Base-by-base conservation (phyloP, 352 stramenopile genomes). In the Globisporangium okanoganense region DNA sequence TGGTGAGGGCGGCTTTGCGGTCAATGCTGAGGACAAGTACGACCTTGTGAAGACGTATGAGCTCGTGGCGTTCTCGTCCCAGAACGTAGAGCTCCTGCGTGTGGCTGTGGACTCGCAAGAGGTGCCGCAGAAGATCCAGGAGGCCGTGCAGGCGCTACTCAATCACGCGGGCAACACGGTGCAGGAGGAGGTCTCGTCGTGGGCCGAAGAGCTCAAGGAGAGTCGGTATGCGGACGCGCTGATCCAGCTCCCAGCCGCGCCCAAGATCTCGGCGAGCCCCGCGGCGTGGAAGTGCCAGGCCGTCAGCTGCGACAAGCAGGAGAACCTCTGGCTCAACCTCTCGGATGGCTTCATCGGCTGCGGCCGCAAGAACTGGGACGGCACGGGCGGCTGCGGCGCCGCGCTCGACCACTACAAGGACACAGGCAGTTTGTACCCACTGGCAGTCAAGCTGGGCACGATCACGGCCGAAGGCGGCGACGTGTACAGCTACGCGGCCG, bases 281-380 rank as follows among this genome's bases (percentile, higher is more conserved):
- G 40, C 74, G 40, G 67, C 69, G 4, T 95, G 87, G 78, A 92
- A 89, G 55, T 97, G 91, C 66, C 76, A 90, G 64, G 98, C 95
- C 61, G 80, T 97, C 45, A 82, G 97, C 51, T 98, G 86, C 67
- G 97, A 97, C 48, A 96, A 97, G 68, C 95, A 87, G 13, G 92
- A 99, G 60, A 99, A 99, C 78, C 69, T 99, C 35, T 99, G 97
- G 98, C 73, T 99, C 24, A 99, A 99, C 73, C 78, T 99, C 10
- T 98, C 88, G 33, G 85, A 94, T 63, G 87, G 87, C 12, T 94
- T 78, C 69, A 90, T 95, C 69, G 87, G 87, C 22, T 95, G 85
- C 58, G 87, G 87, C 0, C 72, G 87, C 45, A 76, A 95, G 73
- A 98, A 99, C 70, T 99, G 95, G 94, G 97, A 99, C 67, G 97